Conservation (phyloP, 192 early-diverging fungal species). For the Linnemannia hyalina region DNA sequence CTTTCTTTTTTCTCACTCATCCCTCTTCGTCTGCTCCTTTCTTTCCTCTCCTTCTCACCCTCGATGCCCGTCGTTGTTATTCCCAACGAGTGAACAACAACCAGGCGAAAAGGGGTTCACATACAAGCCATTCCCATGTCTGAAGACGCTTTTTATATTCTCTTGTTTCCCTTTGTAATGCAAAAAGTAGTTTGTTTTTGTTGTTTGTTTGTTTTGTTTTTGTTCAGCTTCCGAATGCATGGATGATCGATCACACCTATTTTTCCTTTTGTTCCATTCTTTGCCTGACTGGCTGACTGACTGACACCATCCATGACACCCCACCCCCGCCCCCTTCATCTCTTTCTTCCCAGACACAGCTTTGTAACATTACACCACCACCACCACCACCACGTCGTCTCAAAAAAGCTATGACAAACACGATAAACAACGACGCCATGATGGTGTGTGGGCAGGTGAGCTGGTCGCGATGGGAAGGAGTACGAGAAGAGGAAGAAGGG, state of each 20-base stretch:
- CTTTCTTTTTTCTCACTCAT: too few species aligned
- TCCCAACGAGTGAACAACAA: too few species aligned
- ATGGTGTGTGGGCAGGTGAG: neutral
- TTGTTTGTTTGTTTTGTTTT: neutral
- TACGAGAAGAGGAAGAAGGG: neutral
- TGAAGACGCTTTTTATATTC: too few species aligned
- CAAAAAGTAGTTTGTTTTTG: neutral
- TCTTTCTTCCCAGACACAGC: neutral
- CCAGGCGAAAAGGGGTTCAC: too few species aligned
- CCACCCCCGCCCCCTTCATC: neutral
- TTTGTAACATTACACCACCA: slow-evolving; percentile 3
- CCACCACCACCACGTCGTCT: slow-evolving; percentile 5
- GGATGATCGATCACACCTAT: neutral
- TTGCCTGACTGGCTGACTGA: neutral
- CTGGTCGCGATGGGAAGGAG: too few species aligned
- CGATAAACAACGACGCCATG: neutral
- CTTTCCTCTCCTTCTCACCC: neutral
- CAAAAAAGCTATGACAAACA: neutral
- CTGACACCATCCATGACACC: neutral
- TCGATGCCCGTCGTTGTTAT: too few species aligned
- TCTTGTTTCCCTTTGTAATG: too few species aligned
- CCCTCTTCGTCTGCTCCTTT: neutral
- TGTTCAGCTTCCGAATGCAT: neutral
- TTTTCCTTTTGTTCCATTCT: neutral
- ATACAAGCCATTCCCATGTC: too few species aligned